Evolutionary conservation across 2,329 filamentous ascomycete genomes (phyloP).

Genomic region (Colletotrichum incanum): DNA sequence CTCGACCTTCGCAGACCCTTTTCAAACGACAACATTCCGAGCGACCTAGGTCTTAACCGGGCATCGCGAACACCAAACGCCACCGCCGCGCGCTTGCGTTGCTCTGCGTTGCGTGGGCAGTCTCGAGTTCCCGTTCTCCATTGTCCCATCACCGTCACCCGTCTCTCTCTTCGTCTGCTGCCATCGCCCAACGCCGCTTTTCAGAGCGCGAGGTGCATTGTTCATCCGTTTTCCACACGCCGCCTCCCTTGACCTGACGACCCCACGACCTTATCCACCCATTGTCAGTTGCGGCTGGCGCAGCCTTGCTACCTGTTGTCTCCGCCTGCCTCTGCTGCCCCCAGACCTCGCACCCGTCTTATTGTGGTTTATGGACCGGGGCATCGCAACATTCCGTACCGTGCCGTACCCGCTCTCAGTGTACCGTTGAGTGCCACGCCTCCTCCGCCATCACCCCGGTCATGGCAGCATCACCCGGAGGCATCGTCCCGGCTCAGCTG

Average conservation of each 20-base stretch:
- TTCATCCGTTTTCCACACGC: background rate
- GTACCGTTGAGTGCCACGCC: background rate
- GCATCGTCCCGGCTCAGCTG: slow-evolving; percentile 82
- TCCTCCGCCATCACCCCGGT: background rate
- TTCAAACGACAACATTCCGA: background rate
- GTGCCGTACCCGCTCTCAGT: slow-evolving; percentile 13
- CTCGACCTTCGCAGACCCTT: slow-evolving; percentile 7
- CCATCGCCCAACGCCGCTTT: slow-evolving; percentile 3
- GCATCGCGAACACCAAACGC: slow-evolving; percentile 11
- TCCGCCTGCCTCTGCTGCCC: background rate
- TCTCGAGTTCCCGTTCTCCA: slow-evolving; percentile 7
- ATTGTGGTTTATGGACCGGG: slow-evolving; percentile 7
- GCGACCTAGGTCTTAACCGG: background rate
- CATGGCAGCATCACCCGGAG: slow-evolving; percentile 43
- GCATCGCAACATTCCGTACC: background rate
- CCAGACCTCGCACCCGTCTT: background rate
- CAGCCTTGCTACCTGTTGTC: slow-evolving; percentile 1
- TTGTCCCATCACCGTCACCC: background rate
- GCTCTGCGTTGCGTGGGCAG: slow-evolving; percentile 23
- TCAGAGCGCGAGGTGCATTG: slow-evolving; percentile 13
- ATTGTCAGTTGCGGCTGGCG: background rate
- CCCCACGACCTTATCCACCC: background rate
- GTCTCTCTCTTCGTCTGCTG: slow-evolving; percentile 1
- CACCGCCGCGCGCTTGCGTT: slow-evolving; percentile 30
- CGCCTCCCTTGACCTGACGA: background rate